Conservation (phyloP, 768 basidiomycete species). For the Tephrocybe sp. region DNA sequence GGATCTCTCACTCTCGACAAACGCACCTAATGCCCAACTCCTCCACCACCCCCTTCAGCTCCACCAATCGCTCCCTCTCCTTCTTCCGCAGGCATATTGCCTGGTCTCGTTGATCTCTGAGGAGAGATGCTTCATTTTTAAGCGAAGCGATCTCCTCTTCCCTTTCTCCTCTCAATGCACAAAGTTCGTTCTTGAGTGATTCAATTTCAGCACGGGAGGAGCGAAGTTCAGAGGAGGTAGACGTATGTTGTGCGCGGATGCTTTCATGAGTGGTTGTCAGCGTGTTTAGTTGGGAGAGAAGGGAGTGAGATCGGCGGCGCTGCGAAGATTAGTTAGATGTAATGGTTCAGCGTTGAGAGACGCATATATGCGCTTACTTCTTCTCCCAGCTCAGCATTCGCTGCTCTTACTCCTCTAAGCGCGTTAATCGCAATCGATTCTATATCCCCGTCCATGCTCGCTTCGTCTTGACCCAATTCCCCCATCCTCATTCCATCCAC, state of each 20-base stretch:
- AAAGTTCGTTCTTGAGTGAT: too few species aligned
- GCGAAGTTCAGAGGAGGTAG: slow-evolving; percentile 1
- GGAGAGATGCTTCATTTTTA: not conserved
- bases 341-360: too few species aligned
- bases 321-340: not conserved
- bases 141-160: not conserved
- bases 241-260: slow-evolving; percentile 5
- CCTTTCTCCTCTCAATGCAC: too few species aligned
- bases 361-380: slow-evolving; percentile 16
- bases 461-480: not conserved
- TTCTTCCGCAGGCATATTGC: not conserved
- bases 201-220: too few species aligned
- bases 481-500: not conserved
- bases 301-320: slow-evolving; percentile 4
- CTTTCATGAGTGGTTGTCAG: slow-evolving; percentile 11
- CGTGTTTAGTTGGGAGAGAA: slow-evolving; percentile 11
- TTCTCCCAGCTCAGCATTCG: slow-evolving; percentile 12
- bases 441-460: not conserved
- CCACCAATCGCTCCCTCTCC: slow-evolving; percentile 4
- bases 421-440: slow-evolving; percentile 14
- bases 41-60: slow-evolving; percentile 2
- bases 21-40: slow-evolving; percentile 13
- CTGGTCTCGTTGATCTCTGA: slow-evolving; percentile 1
- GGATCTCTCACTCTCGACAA: not conserved
- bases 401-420: slow-evolving; percentile 10